These are phyloP conservation scores for Hypseocharis bilobata DNA, from an alignment of 441 rosid species.

Conservation along the genomic window DNA sequence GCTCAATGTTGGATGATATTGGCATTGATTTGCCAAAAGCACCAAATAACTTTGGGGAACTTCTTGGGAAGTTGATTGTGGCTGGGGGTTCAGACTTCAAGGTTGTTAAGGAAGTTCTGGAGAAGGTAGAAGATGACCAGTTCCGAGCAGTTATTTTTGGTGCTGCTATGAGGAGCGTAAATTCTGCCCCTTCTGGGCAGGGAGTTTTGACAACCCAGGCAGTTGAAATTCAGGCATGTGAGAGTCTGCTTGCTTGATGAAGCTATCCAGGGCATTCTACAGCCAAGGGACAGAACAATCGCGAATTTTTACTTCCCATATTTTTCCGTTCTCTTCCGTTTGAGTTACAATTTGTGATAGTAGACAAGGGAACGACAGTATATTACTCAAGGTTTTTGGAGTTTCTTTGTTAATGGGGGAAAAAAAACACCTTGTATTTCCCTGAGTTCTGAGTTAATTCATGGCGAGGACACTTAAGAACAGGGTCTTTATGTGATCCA, in stretches of 20 bases:
- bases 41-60: constrained; percentile 64
- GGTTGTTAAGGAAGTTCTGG: constrained; percentile 45
- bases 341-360: no score
- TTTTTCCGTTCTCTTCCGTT: no score
- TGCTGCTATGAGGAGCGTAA: constrained; percentile 39
- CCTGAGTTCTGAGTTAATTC: no score
- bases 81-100: constrained; percentile 44
- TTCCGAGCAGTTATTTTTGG: constrained; percentile 48
- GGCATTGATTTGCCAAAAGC: constrained; percentile 79
- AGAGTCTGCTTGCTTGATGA: constrained; percentile 21
- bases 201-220: constrained; percentile 45
- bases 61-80: constrained; percentile 51
- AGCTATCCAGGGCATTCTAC: not conserved
- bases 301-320: no score
- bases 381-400: no score
- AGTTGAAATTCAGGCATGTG: constrained; percentile 52
- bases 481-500: no score
- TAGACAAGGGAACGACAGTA: no score
- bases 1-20: constrained; percentile 62
- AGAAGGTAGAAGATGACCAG: constrained; percentile 52
- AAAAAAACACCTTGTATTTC: no score
- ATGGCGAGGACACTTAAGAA: no score
- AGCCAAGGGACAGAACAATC: no score
- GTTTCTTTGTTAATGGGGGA: no score
- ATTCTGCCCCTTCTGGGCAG: constrained; percentile 31